phyloP scores from a whole-genome alignment of 2,329 filamentous ascomycete species.

The Calonectria hawksworthii region DNA sequence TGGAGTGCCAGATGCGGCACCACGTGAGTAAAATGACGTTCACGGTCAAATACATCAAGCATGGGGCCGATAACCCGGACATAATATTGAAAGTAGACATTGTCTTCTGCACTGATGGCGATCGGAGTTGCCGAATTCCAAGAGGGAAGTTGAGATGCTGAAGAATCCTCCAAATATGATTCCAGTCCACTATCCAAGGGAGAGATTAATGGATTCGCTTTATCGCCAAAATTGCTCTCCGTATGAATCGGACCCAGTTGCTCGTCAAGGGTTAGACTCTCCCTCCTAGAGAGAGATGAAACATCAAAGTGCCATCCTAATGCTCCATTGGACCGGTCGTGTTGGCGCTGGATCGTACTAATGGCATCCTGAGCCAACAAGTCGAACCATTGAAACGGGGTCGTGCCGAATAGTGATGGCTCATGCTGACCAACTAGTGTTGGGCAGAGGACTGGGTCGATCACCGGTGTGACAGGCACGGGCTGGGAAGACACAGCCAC shows the following conservation, averaged over 20 bases:
- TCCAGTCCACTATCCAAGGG: background rate
- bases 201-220: background rate
- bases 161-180: background rate
- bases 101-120: background rate
- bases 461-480: background rate
- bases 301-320: background rate
- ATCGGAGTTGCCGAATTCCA: background rate
- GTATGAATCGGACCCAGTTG: background rate
- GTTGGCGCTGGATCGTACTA: background rate
- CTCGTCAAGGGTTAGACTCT: background rate
- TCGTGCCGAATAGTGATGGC: background rate
- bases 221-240: background rate
- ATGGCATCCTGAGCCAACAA: background rate
- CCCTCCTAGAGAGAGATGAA: background rate
- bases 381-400: background rate
- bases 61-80: background rate
- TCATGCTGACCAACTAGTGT: background rate
- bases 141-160: background rate
- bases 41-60: background rate
- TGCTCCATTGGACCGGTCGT: background rate
- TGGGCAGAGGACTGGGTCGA: background rate
- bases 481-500: background rate
- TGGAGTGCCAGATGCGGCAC: background rate
- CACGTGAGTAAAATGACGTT: background rate
- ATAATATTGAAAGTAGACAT: background rate